Evolutionary conservation across 2,329 filamentous ascomycete genomes (phyloP).

Genomic region (Diatrype stigma): DNA sequence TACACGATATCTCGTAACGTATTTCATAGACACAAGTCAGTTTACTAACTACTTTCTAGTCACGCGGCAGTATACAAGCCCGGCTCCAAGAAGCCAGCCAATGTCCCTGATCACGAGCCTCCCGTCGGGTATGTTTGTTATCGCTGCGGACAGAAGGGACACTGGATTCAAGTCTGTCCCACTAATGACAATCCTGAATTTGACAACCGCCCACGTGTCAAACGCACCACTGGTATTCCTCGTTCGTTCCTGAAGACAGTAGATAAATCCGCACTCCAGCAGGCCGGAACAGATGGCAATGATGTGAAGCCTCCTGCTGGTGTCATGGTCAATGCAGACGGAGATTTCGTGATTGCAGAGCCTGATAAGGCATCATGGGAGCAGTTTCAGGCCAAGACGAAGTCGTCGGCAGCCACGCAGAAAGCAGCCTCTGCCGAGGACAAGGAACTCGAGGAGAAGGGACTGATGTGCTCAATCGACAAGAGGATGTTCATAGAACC

Average conservation of each 20-base stretch:
- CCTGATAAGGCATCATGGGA: constrained; percentile 96
- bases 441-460: constrained; percentile 83
- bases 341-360: constrained; percentile 94
- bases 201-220: constrained; percentile 88
- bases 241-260: constrained; percentile 93
- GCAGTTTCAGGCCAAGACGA: constrained; percentile 91
- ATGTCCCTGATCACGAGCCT: constrained; percentile 87
- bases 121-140: constrained; percentile 95
- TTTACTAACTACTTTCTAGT: constrained; percentile 30
- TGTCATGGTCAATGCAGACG: constrained; percentile 96
- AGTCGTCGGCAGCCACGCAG: constrained; percentile 77
- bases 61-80: constrained; percentile 60
- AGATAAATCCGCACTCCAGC: constrained; percentile 78
- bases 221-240: constrained; percentile 94
- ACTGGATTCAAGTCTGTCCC: constrained; percentile 97
- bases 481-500: constrained; percentile 97
- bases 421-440: constrained; percentile 72
- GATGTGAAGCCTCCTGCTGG: constrained; percentile 72
- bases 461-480: constrained; percentile 92
- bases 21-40: background rate
- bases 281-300: constrained; percentile 74
- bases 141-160: constrained; percentile 93
- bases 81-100: constrained; percentile 61
- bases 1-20: constrained; percentile 14
- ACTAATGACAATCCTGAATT: constrained; percentile 98